A percentile compares a stretch with the other conserved stretches of the same genome.
These are phyloP conservation scores for Monilinia aucupariae DNA, from an alignment of 2,329 filamentous ascomycete genomes.

Conservation along the genomic window DNA sequence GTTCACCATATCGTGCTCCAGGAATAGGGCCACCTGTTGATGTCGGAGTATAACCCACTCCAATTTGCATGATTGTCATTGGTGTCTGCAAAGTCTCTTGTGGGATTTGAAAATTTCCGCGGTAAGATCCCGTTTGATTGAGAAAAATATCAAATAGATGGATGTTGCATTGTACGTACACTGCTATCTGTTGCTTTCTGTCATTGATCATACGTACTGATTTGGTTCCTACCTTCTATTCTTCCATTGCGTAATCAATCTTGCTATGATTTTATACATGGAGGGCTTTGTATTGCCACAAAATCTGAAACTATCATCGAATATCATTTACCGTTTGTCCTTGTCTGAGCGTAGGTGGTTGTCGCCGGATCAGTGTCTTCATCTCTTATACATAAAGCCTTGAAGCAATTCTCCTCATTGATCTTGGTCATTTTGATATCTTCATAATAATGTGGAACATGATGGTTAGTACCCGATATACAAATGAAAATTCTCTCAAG, in stretches of 20 bases:
- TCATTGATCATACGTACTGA: background rate
- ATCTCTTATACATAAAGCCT: background rate
- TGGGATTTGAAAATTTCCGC: background rate
- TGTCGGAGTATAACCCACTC: background rate
- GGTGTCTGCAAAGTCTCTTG: background rate
- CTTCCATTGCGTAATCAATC: background rate
- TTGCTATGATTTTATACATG: background rate
- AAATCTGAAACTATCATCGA: background rate
- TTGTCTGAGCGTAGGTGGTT: background rate
- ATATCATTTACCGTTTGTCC: background rate
- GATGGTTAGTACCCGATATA: slow-evolving; percentile 2
- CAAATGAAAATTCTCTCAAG: background rate
- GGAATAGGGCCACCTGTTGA: background rate
- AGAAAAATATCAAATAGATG: background rate
- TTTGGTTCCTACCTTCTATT: background rate
- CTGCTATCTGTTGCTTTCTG: background rate
- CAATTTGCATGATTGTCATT: background rate
- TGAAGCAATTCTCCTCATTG: background rate
- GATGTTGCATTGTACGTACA: background rate
- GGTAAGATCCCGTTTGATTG: background rate
- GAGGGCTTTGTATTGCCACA: background rate
- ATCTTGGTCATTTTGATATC: background rate
- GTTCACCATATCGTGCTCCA: background rate
- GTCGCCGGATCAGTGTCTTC: background rate
- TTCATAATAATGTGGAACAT: background rate